Base-by-base conservation (phyloP, 257 asterid genomes). In the Parsonsia alboflavescens region DNA sequence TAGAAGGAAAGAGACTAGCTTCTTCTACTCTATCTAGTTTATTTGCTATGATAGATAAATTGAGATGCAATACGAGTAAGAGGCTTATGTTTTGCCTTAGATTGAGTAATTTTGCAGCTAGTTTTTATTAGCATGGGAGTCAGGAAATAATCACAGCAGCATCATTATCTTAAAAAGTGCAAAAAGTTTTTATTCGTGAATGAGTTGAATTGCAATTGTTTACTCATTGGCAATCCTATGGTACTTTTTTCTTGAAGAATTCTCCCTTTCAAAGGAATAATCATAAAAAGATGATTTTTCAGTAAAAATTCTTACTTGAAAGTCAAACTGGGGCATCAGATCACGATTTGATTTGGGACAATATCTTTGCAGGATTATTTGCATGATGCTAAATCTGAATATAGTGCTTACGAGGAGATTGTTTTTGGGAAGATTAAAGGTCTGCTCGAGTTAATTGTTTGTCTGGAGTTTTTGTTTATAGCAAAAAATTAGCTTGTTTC, bases 361-460 rank as follows among this genome's bases (percentile, higher is more conserved):
- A 80, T 59, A 39, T 71, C 67, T 78, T 75, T 86, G 79, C 93
- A 91, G 98, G 97, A 87, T 83, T 79, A 90, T 81, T 78, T 90
- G 80, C 93, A 88, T 72, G 94, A 87, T 78, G 84, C 85, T 53
- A 95, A 88, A 88, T 83, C 97, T 74, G 97, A 87, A 3, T 92
- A 78, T 75, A 66, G 63, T 68, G 85, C 75, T 36, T 95, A 92
- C 52, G 99, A 92, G 94, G 89, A 87, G 71, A 41, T 84, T 73
- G 92, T 68, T 75, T 77, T 92, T 76, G 90, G 83, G 84, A 90
- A 89, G 93, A 77, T 88, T 68, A 90, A 86, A 87, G 98, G 98
- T 94, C 58, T 49, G 78, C 72, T 62, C 24, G 49, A 64, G 65
- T 77, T 80, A 28, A 50, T 75, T 77, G 59, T 30, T 52, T 59